A percentile compares a stretch with the other conserved stretches of the same genome.
phyloP scores from a whole-genome alignment of 2,329 filamentous ascomycete genomes.

The Ustulina deusta region DNA sequence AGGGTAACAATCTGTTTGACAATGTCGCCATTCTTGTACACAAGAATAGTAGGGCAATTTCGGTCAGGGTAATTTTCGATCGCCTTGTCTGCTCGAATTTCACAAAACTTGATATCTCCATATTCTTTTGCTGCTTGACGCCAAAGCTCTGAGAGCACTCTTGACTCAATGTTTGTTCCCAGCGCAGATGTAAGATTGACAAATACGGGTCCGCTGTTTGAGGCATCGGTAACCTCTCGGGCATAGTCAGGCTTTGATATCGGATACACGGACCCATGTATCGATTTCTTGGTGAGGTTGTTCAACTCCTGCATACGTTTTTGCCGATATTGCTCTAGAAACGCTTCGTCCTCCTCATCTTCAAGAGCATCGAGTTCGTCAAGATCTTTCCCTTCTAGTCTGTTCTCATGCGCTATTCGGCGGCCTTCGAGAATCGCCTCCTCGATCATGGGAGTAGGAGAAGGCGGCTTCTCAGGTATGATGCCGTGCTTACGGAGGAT shows the following conservation, averaged over 20 bases:
- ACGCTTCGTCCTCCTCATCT: conserved; percentile 93
- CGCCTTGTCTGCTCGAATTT: conserved; percentile 90
- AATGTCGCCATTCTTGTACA: conserved; percentile 94
- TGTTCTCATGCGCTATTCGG: conserved; percentile 87
- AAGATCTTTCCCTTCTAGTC: conserved; percentile 92
- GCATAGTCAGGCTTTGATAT: conserved; percentile 94
- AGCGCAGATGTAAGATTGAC: conserved; percentile 85
- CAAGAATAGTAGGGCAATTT: conserved; percentile 93
- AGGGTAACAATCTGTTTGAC: conserved; percentile 92
- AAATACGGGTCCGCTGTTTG: conserved; percentile 74
- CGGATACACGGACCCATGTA: conserved; percentile 92
- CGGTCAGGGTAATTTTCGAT: conserved; percentile 96
- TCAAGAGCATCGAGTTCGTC: conserved; percentile 95
- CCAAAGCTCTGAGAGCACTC: conserved; percentile 87
- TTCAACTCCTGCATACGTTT: conserved; percentile 88
- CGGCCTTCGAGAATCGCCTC: conserved; percentile 90
- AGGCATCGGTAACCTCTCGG: conserved; percentile 91
- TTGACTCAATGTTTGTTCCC: conserved; percentile 86
- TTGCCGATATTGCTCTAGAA: conserved; percentile 87
- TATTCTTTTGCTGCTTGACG: conserved; percentile 84
- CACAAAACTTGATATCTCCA: conserved; percentile 96
- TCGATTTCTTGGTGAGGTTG: conserved; percentile 77
- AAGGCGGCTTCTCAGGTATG: conserved; percentile 97
- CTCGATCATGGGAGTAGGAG: conserved; percentile 94
- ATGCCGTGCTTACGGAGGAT: conserved; percentile 96